phyloP scores from a whole-genome alignment of 306 rosid genomes.

The Lathyrus tuberosus region DNA sequence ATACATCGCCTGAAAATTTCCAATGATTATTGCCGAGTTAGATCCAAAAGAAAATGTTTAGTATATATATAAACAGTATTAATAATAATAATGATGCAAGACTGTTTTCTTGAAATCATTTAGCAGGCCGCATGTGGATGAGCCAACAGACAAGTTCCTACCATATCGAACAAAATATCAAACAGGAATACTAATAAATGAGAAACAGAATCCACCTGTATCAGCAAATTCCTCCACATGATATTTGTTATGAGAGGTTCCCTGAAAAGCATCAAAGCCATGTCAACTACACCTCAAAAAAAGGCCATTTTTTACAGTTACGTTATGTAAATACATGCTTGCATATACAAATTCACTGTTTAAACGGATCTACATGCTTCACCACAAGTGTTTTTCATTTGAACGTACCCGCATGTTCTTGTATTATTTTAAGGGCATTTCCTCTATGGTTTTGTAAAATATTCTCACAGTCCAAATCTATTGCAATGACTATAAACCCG shows the following conservation, averaged over 20 bases:
- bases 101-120: neutral
- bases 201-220: slow-evolving; percentile 66
- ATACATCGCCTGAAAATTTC: slow-evolving; percentile 72
- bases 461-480: neutral
- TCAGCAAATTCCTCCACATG: slow-evolving; percentile 96
- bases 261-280: slow-evolving; percentile 52
- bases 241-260: slow-evolving; percentile 92
- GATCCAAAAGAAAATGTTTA: slow-evolving; percentile 6
- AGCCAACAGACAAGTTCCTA: slow-evolving; percentile 25
- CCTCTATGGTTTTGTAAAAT: slow-evolving; percentile 1
- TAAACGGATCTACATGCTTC: slow-evolving; percentile 8
- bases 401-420: neutral
- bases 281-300: slow-evolving; percentile 32
- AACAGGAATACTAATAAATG: slow-evolving; percentile 13
- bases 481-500: neutral
- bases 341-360: neutral
- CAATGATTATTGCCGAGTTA: slow-evolving; percentile 23
- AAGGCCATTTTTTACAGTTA: neutral
- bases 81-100: neutral
- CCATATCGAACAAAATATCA: slow-evolving; percentile 14
- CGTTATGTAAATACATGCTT: neutral
- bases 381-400: neutral
- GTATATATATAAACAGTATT: neutral
- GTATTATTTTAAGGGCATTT: slow-evolving; percentile 16
- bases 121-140: slow-evolving; percentile 10